These are phyloP conservation scores for Kwoniella mangroviensis DNA, from an alignment of 768 basidiomycete species.

Conservation along the genomic window DNA sequence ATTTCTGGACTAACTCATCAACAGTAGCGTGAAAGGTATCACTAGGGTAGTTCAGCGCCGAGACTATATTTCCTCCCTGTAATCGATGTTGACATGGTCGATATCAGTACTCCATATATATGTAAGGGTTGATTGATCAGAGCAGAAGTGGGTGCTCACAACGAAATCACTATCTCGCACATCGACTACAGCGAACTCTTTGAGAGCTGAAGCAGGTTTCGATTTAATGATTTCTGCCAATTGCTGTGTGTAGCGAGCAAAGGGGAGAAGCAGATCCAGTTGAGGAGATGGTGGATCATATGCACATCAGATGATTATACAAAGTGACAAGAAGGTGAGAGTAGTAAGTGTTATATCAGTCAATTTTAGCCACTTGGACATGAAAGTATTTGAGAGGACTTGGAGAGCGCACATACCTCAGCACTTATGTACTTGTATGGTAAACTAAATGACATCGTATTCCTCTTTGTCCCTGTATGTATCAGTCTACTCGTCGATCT, in stretches of 20 bases:
- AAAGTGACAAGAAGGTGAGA: neutral
- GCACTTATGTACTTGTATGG: constrained; percentile 52
- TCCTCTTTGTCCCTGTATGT: neutral
- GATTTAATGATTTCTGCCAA: constrained; percentile 52
- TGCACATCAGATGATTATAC: neutral
- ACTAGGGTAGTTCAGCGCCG: constrained; percentile 52
- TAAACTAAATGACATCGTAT: constrained; percentile 45
- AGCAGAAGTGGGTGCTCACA: constrained; percentile 25
- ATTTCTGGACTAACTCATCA: constrained; percentile 44
- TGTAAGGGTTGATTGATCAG: neutral
- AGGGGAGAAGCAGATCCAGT: too few species aligned
- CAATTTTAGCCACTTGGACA: neutral
- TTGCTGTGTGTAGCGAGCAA: constrained; percentile 30
- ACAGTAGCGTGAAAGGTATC: constrained; percentile 51
- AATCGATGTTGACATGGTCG: too few species aligned
- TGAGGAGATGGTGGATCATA: too few species aligned
- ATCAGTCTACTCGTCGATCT: neutral
- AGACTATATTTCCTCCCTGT: constrained; percentile 55
- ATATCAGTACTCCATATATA: too few species aligned
- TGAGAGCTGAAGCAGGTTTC: constrained; percentile 30
- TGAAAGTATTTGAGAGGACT: neutral
- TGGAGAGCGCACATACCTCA: constrained; percentile 29
- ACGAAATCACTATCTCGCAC: constrained; percentile 55
- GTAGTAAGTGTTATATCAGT: neutral
- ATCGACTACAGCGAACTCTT: constrained; percentile 50